phyloP scores from a whole-genome alignment of 2,329 filamentous ascomycete genomes.

The Penicillium carneum region DNA sequence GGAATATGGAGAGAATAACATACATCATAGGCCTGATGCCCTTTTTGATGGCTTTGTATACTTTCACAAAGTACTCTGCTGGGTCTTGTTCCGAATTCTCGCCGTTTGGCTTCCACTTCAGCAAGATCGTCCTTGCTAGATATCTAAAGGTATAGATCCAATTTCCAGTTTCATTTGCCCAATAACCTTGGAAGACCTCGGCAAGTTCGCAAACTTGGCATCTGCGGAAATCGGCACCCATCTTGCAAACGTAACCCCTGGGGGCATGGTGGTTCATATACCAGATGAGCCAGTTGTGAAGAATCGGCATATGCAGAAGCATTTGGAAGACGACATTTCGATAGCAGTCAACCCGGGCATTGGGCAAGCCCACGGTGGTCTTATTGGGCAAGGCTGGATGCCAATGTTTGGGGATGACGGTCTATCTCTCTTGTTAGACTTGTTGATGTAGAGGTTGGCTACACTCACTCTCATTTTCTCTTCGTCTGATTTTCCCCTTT shows the following conservation, averaged over 20 bases:
- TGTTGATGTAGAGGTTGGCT: not conserved
- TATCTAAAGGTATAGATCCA: not conserved
- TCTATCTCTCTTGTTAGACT: not conserved
- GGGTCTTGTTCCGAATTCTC: slow-evolving; percentile 20
- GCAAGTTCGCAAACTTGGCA: slow-evolving; percentile 29
- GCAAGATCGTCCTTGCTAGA: not conserved
- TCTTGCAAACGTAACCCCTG: not conserved
- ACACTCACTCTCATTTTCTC: slow-evolving; percentile 5
- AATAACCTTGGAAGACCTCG: slow-evolving; percentile 28
- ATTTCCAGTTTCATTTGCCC: slow-evolving; percentile 15
- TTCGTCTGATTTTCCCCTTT: not conserved
- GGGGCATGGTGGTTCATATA: slow-evolving; percentile 20
- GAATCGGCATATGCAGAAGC: slow-evolving; percentile 37
- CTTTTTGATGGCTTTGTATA: not conserved
- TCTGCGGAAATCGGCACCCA: not conserved
- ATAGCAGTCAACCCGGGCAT: slow-evolving; percentile 32
- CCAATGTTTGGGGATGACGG: slow-evolving; percentile 2
- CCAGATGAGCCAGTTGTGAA: slow-evolving; percentile 35
- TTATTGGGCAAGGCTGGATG: not conserved
- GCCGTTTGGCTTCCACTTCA: not conserved
- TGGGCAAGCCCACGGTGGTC: slow-evolving; percentile 16
- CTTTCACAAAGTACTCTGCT: slow-evolving; percentile 7
- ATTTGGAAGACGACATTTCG: slow-evolving; percentile 37
- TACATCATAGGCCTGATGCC: slow-evolving; percentile 2
- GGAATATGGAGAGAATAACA: not conserved